Base-by-base conservation (phyloP, 768 basidiomycete species). In the Exidia glandulosa region DNA sequence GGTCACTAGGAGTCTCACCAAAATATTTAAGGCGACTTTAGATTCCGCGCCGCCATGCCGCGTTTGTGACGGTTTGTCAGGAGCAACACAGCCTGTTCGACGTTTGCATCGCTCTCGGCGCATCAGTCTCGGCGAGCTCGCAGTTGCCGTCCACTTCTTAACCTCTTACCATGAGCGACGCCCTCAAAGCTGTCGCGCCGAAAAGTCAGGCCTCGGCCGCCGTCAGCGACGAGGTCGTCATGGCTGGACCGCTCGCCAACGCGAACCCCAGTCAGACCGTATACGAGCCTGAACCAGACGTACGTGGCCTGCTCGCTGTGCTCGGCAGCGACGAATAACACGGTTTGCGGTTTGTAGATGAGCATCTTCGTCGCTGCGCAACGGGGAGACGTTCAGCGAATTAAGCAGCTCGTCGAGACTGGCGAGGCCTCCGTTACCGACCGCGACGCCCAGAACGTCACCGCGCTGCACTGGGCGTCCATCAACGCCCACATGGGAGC, bases 401-500 rank as follows among this genome's bases (percentile, higher is more conserved):
- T 95, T 31, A 80, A 79, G 5, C 71, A 81, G 57, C 80, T 94
- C 60, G 76, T 94, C 41, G 82, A 85, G 64, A 86, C 84, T 1
- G 87, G 87, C 3, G 75, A 78, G 61, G 87, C 87, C 23, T 77
- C 73, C 5, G 87, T 85, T 23, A 85, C 85, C 14, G 90, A 91
- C 72, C 77, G 87, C 55, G 95, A 98, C 73, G 79, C 81, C 31
- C 88, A 95, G 70, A 93, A 94, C 66, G 90, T 97, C 63, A 95
- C 94, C 0, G 88, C 96, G 1, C 81, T 99, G 1, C 96, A 99
- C 69, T 99, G 96, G 96, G 94, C 96, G 7, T 87, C 94, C 1
- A 97, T 98, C 69, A 97, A 97, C 66, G 94, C 93, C 2, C 93
- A 97, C 68, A 76, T 95, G n/a, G 79, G 84, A 1, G 86, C 88